phyloP scores from a whole-genome alignment of 306 rosid species.

The Begonia peltatifolia region DNA sequence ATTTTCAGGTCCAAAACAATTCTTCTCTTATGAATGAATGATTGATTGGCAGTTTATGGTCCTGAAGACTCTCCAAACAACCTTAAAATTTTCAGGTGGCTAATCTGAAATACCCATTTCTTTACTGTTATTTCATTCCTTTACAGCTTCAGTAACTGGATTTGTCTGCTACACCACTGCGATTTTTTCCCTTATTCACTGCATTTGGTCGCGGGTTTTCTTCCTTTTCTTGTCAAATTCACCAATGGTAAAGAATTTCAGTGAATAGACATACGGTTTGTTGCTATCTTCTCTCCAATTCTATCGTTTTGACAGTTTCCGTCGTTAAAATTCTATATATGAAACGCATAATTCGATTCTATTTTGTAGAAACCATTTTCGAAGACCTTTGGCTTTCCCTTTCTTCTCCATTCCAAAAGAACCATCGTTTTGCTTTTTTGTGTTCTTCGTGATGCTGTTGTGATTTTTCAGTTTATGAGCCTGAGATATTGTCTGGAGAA shows the following conservation, averaged over 20 bases:
- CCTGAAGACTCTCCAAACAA: background rate
- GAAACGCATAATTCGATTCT: slow-evolving; percentile 24
- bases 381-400: slow-evolving; percentile 33
- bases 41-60: too few relatives aligned
- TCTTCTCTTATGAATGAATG: slow-evolving; percentile 9
- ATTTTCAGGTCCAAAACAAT: slow-evolving; percentile 1
- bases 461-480: slow-evolving; percentile 6
- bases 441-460: slow-evolving; percentile 3
- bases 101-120: background rate
- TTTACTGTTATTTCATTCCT: background rate
- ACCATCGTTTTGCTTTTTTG: slow-evolving; percentile 37
- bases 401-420: slow-evolving; percentile 23
- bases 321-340: slow-evolving; percentile 20
- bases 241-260: slow-evolving; percentile 27
- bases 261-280: slow-evolving; percentile 49
- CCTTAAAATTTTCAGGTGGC: too few relatives aligned
- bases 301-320: slow-evolving; percentile 32
- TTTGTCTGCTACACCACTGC: slow-evolving; percentile 58
- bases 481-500: too few relatives aligned
- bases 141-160: slow-evolving; percentile 16
- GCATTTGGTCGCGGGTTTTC: too few relatives aligned
- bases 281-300: slow-evolving; percentile 46
- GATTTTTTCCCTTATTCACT: background rate
- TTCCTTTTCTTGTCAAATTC: too few relatives aligned
- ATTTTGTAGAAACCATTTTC: slow-evolving; percentile 20